Percentiles rank a stretch among this genome's conserved stretches.
These are phyloP conservation scores for Daldinia eschscholtzii DNA, from an alignment of 2,329 filamentous ascomycete genomes.

Conservation along the genomic window DNA sequence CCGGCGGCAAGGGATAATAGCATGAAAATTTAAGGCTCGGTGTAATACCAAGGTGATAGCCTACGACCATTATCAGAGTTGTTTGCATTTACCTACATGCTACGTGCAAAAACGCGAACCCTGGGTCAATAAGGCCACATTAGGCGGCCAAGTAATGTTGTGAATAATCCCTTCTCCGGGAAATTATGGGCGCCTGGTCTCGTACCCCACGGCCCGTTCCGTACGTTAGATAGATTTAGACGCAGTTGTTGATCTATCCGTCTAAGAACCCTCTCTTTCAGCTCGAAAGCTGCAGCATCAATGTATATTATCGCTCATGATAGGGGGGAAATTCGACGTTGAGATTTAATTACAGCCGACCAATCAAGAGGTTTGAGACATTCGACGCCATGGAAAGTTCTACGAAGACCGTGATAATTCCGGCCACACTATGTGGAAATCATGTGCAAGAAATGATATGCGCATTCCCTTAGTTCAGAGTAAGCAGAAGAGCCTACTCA, in stretches of 20 bases:
- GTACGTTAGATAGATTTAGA: slow-evolving; percentile 22
- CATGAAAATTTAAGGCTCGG: slow-evolving; percentile 18
- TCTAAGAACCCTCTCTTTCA: slow-evolving; percentile 23
- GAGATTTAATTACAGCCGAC: slow-evolving; percentile 27
- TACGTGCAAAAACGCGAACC: slow-evolving; percentile 38
- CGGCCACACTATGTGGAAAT: slow-evolving; percentile 47
- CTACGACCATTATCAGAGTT: slow-evolving; percentile 33
- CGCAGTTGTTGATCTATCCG: slow-evolving; percentile 13
- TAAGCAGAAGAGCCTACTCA: slow-evolving; percentile 45
- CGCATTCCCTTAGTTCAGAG: slow-evolving; percentile 46
- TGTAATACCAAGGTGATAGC: slow-evolving; percentile 29
- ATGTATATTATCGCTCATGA: slow-evolving; percentile 29
- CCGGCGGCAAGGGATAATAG: slow-evolving; percentile 32
- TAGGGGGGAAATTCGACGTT: slow-evolving; percentile 36
- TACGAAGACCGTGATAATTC: slow-evolving; percentile 40
- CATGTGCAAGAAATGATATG: slow-evolving; percentile 52
- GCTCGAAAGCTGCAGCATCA: slow-evolving; percentile 29
- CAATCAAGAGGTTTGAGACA: slow-evolving; percentile 34
- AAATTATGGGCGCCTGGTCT: slow-evolving; percentile 37
- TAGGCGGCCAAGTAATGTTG: slow-evolving; percentile 41
- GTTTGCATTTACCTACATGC: slow-evolving; percentile 31
- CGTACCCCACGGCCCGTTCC: slow-evolving; percentile 43
- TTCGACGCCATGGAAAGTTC: slow-evolving; percentile 28
- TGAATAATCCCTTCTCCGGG: slow-evolving; percentile 36
- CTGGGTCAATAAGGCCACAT: slow-evolving; percentile 38